Conservation (phyloP, 2,329 filamentous ascomycete species). For the Phyllosticta capitalensis region DNA sequence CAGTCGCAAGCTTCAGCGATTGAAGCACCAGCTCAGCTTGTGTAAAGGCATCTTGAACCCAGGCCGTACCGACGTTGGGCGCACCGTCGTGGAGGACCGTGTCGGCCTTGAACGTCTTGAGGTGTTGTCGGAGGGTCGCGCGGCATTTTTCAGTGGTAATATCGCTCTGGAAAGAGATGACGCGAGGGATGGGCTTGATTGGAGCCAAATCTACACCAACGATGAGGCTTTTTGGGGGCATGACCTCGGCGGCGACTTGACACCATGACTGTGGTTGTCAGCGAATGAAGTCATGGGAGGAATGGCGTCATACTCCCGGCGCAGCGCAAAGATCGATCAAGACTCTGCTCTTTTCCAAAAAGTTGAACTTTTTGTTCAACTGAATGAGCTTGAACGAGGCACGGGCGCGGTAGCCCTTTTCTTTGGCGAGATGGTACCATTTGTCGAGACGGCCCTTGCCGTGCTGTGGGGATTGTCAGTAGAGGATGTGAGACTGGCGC, state of each 20-base stretch:
- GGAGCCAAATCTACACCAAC: constrained; percentile 89
- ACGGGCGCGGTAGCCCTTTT: constrained; percentile 92
- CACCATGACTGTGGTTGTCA: constrained; percentile 64
- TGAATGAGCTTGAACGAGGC: constrained; percentile 98
- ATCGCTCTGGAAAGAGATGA: constrained; percentile 93
- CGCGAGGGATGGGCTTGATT: constrained; percentile 89
- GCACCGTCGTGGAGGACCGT: constrained; percentile 94
- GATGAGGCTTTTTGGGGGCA: constrained; percentile 84
- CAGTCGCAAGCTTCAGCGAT: constrained; percentile 84
- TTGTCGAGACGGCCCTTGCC: constrained; percentile 98
- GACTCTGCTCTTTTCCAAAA: constrained; percentile 93
- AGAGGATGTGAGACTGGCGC: background rate
- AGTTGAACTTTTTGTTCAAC: constrained; percentile 98
- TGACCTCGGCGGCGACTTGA: constrained; percentile 90
- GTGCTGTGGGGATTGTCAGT: constrained; percentile 45
- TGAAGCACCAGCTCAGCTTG: constrained; percentile 89
- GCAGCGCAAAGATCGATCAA: constrained; percentile 95
- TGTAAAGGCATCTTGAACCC: constrained; percentile 97
- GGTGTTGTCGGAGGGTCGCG: constrained; percentile 74
- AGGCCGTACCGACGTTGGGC: constrained; percentile 94
- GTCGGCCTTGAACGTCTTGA: constrained; percentile 95
- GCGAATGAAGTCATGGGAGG: background rate
- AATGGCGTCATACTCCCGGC: constrained; percentile 56
- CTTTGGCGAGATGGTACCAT: constrained; percentile 97
- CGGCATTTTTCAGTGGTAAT: constrained; percentile 97